These are phyloP conservation scores for Brassica balearica DNA, from an alignment of 441 rosid species.

Conservation along the genomic window DNA sequence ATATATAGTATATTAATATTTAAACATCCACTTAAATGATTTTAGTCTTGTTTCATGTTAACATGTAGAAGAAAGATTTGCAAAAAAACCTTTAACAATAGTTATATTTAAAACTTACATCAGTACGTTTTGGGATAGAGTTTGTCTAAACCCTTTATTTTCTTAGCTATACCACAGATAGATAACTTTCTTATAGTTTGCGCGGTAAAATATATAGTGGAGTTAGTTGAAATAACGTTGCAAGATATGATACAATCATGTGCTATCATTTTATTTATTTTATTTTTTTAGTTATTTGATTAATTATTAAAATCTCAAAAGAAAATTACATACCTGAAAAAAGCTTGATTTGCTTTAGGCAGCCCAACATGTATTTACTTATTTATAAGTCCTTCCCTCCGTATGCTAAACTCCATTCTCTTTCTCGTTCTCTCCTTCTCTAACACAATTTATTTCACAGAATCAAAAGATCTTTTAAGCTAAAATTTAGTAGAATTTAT, in stretches of 20 bases:
- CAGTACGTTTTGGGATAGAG: neutral
- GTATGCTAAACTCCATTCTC: slow-evolving; percentile 13
- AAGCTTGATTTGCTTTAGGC: slow-evolving; percentile 37
- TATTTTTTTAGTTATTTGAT: slow-evolving; percentile 9
- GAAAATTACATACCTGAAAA: slow-evolving; percentile 39
- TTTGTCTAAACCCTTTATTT: neutral
- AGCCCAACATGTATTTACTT: slow-evolving; percentile 21
- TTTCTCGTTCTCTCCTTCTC: neutral
- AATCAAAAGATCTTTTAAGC: slow-evolving; percentile 18
- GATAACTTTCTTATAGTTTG: slow-evolving; percentile 20
- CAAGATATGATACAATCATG: slow-evolving; percentile 41
- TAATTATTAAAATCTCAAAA: slow-evolving; percentile 37
- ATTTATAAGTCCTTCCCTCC: slow-evolving; percentile 39
- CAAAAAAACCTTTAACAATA: neutral
- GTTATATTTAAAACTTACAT: neutral
- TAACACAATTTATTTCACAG: neutral
- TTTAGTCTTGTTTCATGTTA: slow-evolving; percentile 7
- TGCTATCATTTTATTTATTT: slow-evolving; percentile 22
- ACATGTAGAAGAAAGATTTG: neutral
- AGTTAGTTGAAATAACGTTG: slow-evolving; percentile 25
- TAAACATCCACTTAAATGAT: neutral
- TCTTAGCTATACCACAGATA: no score
- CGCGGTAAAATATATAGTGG: slow-evolving; percentile 34
- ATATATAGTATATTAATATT: neutral
- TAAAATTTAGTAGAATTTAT: slow-evolving; percentile 35